Percentiles rank a stretch among this genome's conserved stretches.
These are phyloP conservation scores for Trichoderma koningii DNA, from an alignment of 2,329 filamentous ascomycete species.

Conservation along the genomic window DNA sequence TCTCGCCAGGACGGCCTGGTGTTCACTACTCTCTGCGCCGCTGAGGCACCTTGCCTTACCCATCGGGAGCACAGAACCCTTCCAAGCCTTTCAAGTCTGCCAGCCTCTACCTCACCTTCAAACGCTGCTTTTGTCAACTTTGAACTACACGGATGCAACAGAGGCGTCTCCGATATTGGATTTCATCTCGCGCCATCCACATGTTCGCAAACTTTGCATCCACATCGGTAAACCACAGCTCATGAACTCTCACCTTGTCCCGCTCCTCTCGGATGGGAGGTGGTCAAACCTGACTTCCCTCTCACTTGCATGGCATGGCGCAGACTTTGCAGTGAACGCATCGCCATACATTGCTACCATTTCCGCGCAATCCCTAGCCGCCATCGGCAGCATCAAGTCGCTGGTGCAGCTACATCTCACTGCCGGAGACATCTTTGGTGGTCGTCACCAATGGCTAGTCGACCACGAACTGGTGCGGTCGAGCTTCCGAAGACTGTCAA, in stretches of 20 bases:
- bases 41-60: conserved; percentile 9
- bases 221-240: neutral
- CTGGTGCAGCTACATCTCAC: conserved; percentile 3
- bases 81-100: neutral
- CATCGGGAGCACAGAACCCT: rapidly evolving
- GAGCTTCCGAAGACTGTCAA: neutral
- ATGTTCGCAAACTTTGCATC: neutral
- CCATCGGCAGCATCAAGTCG: neutral
- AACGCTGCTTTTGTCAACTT: conserved; percentile 6
- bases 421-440: neutral
- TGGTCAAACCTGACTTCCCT: conserved; percentile 14
- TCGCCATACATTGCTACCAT: neutral
- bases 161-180: neutral
- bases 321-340: neutral
- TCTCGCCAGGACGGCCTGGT: neutral
- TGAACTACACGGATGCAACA: neutral
- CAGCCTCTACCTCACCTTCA: neutral
- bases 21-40: neutral
- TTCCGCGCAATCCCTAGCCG: neutral
- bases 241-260: conserved; percentile 2
- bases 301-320: conserved; percentile 5
- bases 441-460: conserved; percentile 2
- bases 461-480: neutral
- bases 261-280: neutral
- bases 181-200: neutral